phyloP scores from a whole-genome alignment of 148 eudicot species.

The Camellia lanceoleosa region DNA sequence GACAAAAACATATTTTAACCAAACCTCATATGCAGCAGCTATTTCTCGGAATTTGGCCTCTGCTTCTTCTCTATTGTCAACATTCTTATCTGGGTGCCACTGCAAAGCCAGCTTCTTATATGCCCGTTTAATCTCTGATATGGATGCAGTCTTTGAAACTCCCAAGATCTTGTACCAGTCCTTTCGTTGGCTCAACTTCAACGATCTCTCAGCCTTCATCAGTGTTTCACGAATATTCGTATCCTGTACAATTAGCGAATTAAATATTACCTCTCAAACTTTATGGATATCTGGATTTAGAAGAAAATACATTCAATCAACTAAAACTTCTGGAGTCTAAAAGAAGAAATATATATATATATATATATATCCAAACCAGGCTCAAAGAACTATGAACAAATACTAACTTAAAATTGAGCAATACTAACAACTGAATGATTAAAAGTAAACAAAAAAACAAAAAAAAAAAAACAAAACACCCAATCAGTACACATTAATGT shows the following conservation, averaged over 20 bases:
- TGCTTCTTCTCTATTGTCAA: slow-evolving; percentile 89
- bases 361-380: not conserved
- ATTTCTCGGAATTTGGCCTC: slow-evolving; percentile 83
- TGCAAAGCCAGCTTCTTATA: slow-evolving; percentile 90
- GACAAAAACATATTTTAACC: not conserved
- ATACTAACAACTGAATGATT: not conserved
- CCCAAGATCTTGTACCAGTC: slow-evolving; percentile 97
- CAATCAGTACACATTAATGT: too few relatives aligned
- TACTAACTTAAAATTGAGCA: not conserved
- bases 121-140: slow-evolving; percentile 76
- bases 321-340: not conserved
- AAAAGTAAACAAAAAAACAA: not conserved
- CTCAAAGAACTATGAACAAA: not conserved
- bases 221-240: slow-evolving; percentile 64
- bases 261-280: slow-evolving; percentile 3
- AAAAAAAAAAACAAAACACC: too few relatives aligned
- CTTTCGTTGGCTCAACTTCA: slow-evolving; percentile 92
- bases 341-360: not conserved
- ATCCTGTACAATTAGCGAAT: slow-evolving; percentile 48
- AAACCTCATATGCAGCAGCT: slow-evolving; percentile 96
- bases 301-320: not conserved
- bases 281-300: not conserved
- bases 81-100: slow-evolving; percentile 98
- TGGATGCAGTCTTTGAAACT: slow-evolving; percentile 66
- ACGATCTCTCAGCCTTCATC: slow-evolving; percentile 75